These are phyloP conservation scores for Tetraselmis chui DNA, from an alignment of 139 green algal species.

Conservation along the genomic window DNA sequence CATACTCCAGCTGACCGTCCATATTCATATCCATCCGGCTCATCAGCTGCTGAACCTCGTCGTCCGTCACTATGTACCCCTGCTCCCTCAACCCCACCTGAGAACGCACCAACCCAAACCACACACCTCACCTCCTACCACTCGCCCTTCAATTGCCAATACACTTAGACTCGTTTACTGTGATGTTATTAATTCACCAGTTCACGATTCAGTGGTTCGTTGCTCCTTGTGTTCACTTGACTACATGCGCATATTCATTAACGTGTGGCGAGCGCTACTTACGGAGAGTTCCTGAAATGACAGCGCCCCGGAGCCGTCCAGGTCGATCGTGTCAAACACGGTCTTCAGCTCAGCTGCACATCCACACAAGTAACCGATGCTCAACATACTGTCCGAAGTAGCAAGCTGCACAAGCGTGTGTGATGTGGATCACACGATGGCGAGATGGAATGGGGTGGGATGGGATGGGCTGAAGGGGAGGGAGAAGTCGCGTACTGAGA, in stretches of 20 bases:
- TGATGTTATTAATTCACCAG: too few species aligned
- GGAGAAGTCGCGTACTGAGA: neutral
- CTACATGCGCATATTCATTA: too few species aligned
- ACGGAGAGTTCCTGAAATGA: conserved; percentile 60
- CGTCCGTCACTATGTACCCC: conserved; percentile 56
- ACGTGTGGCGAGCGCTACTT: too few species aligned
- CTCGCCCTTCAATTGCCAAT: too few species aligned
- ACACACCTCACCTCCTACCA: too few species aligned
- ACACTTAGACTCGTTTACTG: too few species aligned
- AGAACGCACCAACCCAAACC: neutral
- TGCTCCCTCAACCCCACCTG: conserved; percentile 49
- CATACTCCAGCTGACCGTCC: conserved; percentile 60
- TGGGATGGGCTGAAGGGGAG: conserved; percentile 9
- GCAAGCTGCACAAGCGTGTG: conserved; percentile 29
- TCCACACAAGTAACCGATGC: neutral
- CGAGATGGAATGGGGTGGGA: conserved; percentile 3
- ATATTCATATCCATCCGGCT: conserved; percentile 47
- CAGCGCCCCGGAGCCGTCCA: conserved; percentile 60
- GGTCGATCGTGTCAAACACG: conserved; percentile 62
- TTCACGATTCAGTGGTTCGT: too few species aligned
- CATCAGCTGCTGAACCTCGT: conserved; percentile 71
- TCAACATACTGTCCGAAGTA: conserved; percentile 1
- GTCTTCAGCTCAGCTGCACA: conserved; percentile 17
- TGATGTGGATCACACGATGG: conserved; percentile 8
- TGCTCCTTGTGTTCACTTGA: too few species aligned